Base-by-base conservation (phyloP, 2,329 filamentous ascomycete species). In the Penicillium sp. region DNA sequence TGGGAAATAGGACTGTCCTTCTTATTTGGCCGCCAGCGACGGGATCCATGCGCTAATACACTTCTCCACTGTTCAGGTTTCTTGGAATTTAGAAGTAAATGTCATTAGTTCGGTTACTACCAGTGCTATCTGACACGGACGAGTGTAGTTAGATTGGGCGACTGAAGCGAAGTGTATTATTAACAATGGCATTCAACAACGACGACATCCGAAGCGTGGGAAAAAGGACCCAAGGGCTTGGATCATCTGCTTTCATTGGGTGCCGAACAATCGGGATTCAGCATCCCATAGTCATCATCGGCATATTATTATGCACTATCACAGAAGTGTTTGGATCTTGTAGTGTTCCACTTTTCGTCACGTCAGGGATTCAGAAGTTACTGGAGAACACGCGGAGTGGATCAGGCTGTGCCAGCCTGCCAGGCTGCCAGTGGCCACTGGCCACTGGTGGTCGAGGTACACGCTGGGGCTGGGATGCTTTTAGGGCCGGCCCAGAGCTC, bases 401-500 rank as follows among this genome's bases (percentile, higher is more conserved):
- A 49, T 11, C 24, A 10, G 13, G 31, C 14, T 5, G 41, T n/a
- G 27, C 27, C 31, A 35, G 46, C n/a, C 31, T 22, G 22, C 22
- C 22, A 3, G 22, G 22, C 22, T 22, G 22, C 22, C 22, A 22
- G 22, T n/a, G n/a, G n/a, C n/a, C n/a, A n/a, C 22, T 4, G 35
- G 44, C 27, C 27, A 31, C 27, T 31, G 31, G 31, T 31, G 31
- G 31, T 31, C 31, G 31, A 31, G 9, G 31, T 31, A 31, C 6
- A 9, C 7, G 27, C 27, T 31, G 18, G 46, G 22, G 22, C 22
- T 2, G 22, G 22, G 22, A 3, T 22, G 27, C 31, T 49, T 49
- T 49, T 35, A 49, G 46, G 46, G 46, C 27, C 46, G 46, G 46
- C 46, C 46, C 31, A 46, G 43, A 35, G 46, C 6, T 49, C 46